phyloP scores from a whole-genome alignment of 208 protist genomes.

The Trypanosoma scelopori region DNA sequence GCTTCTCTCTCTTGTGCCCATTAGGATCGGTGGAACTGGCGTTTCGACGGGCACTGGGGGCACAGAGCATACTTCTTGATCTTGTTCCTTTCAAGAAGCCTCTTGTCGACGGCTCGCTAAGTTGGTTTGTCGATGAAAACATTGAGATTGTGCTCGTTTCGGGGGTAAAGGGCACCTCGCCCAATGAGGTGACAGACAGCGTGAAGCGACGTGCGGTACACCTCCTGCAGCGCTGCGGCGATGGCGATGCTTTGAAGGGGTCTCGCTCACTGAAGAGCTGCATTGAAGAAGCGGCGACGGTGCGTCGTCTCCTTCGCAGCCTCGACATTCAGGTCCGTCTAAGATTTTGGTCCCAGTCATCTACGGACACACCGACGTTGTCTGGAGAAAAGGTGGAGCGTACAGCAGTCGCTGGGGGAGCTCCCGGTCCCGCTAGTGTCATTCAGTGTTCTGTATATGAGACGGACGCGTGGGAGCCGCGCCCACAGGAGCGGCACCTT shows the following conservation, averaged over 20 bases:
- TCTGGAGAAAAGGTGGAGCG: background rate
- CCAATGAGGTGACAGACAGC: conserved; percentile 16
- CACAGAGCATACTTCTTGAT: conserved; percentile 25
- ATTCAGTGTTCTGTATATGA: conserved; percentile 25
- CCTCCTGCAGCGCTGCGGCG: conserved; percentile 18
- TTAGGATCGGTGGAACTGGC: background rate
- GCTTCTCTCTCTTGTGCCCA: conserved; percentile 12
- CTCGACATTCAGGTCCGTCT: conserved; percentile 27
- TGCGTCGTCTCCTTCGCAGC: conserved; percentile 1
- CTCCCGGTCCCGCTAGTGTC: background rate
- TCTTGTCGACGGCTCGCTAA: conserved; percentile 26
- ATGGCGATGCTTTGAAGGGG: conserved; percentile 23
- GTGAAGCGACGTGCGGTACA: conserved; percentile 19
- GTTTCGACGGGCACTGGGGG: conserved; percentile 22
- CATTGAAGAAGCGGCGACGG: conserved; percentile 2
- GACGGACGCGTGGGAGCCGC: conserved; percentile 30
- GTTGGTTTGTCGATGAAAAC: conserved; percentile 28
- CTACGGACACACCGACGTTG: background rate
- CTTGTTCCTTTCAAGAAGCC: conserved; percentile 33
- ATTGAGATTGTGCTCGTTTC: conserved; percentile 32
- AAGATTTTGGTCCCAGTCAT: conserved; percentile 2
- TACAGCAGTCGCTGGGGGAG: background rate
- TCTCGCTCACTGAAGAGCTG: conserved; percentile 6
- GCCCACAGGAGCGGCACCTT: conserved; percentile 14
- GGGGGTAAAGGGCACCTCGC: conserved; percentile 23